Evolutionary conservation across 169 alveolate genomes (phyloP).

Genomic region (Eimeria acervulina): DNA sequence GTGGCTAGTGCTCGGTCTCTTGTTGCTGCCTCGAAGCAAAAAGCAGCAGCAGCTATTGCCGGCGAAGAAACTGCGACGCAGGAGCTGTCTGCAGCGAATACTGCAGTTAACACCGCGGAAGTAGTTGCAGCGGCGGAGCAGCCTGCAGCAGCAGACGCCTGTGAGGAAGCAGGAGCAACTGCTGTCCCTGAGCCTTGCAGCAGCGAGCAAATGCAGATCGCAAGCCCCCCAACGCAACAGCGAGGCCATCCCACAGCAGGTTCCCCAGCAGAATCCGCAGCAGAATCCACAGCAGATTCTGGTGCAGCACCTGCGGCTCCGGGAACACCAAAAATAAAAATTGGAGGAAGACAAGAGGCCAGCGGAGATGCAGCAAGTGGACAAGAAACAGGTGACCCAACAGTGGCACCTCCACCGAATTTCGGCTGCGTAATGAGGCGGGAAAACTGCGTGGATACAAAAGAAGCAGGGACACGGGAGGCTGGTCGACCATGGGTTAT

Average conservation of each 20-base stretch:
- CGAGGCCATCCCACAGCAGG: not conserved
- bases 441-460: not conserved
- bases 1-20: constrained; percentile 25
- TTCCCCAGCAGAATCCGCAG: not conserved
- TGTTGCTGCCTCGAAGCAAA: constrained; percentile 58
- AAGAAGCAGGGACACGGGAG: not conserved
- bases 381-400: not conserved
- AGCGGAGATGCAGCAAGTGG: not conserved
- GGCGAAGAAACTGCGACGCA: constrained; percentile 51
- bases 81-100: constrained; percentile 55
- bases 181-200: not conserved
- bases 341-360: too few species aligned
- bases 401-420: not conserved
- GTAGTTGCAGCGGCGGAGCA: not conserved
- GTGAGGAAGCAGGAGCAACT: not conserved
- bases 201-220: not conserved
- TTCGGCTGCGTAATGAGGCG: not conserved
- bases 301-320: not conserved
- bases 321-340: not conserved
- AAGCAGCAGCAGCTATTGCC: constrained; percentile 35
- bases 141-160: not conserved
- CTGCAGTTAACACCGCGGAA: not conserved
- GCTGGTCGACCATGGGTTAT: not conserved
- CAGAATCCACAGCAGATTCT: not conserved
- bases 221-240: not conserved